phyloP scores from a whole-genome alignment of 192 early-diverging fungal genomes.

The Coemansia sp. region DNA sequence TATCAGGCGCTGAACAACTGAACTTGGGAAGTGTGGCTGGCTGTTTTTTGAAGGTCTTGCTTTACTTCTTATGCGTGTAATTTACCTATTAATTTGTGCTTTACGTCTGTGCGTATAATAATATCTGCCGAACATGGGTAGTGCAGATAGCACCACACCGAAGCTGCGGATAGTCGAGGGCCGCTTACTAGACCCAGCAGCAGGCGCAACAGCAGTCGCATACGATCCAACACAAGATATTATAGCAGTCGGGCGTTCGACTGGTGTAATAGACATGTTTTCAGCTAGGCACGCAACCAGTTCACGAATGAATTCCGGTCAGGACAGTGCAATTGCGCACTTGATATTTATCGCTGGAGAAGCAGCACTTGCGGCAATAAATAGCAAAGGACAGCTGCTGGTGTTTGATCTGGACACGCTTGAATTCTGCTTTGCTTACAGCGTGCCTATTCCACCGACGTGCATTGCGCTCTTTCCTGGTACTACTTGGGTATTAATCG shows the following conservation, averaged over 20 bases:
- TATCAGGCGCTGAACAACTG: background rate
- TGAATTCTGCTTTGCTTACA: slow-evolving; percentile 29
- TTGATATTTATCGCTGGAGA: slow-evolving; percentile 22
- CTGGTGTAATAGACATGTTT: slow-evolving; percentile 27
- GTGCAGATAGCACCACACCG: background rate
- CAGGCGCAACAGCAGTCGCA: slow-evolving; percentile 30
- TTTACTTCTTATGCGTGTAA: background rate
- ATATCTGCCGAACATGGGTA: background rate
- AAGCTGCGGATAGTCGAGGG: slow-evolving; percentile 20
- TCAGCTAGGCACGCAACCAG: slow-evolving; percentile 10
- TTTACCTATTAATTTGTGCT: background rate
- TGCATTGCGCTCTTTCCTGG: slow-evolving; percentile 27
- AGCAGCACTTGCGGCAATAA: slow-evolving; percentile 25
- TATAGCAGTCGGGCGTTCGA: slow-evolving; percentile 29
- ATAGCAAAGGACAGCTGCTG: slow-evolving; percentile 23
- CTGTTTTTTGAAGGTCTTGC: background rate
- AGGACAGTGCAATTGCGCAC: slow-evolving; percentile 11
- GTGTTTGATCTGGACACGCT: slow-evolving; percentile 38
- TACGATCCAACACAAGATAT: slow-evolving; percentile 36
- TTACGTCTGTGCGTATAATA: background rate
- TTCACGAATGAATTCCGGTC: slow-evolving; percentile 7
- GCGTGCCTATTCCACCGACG: slow-evolving; percentile 33
- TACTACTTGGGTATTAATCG: slow-evolving; percentile 44
- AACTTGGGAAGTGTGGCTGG: background rate
- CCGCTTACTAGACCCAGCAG: slow-evolving; percentile 22